These are phyloP conservation scores for Barbarea vulgaris DNA, from an alignment of 345 rosid genomes.

Conservation along the genomic window DNA sequence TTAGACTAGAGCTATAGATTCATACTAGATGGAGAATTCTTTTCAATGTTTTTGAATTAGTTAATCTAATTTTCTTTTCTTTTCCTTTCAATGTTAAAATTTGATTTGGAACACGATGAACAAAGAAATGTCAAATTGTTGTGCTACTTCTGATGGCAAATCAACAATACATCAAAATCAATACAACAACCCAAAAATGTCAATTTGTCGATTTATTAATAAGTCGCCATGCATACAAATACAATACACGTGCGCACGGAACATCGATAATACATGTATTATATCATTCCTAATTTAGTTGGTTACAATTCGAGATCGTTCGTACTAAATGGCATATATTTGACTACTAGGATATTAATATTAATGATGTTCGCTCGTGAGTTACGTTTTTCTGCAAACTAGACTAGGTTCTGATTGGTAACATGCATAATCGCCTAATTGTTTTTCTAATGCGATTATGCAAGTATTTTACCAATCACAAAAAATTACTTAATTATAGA, in stretches of 20 bases:
- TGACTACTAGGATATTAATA: not conserved
- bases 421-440: no score
- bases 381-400: not conserved
- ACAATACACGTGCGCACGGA: not conserved
- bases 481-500: no score
- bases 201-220: not conserved
- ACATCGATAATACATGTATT: not conserved
- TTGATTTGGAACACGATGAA: not conserved
- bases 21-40: not conserved
- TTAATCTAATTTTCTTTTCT: not conserved
- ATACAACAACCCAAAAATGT: not conserved
- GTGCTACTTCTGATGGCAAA: not conserved
- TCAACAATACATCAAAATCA: not conserved
- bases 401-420: no score
- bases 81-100: not conserved
- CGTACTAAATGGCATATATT: not conserved
- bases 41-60: not conserved
- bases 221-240: not conserved
- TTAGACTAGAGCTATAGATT: not conserved
- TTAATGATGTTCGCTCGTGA: not conserved
- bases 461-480: no score
- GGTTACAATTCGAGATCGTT: constrained; percentile 3
- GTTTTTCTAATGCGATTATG: no score
- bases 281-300: not conserved
- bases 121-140: not conserved